Evolutionary conservation across 495 filamentous ascomycete genomes (phyloP).

Genomic region (Talaromyces ruber): DNA sequence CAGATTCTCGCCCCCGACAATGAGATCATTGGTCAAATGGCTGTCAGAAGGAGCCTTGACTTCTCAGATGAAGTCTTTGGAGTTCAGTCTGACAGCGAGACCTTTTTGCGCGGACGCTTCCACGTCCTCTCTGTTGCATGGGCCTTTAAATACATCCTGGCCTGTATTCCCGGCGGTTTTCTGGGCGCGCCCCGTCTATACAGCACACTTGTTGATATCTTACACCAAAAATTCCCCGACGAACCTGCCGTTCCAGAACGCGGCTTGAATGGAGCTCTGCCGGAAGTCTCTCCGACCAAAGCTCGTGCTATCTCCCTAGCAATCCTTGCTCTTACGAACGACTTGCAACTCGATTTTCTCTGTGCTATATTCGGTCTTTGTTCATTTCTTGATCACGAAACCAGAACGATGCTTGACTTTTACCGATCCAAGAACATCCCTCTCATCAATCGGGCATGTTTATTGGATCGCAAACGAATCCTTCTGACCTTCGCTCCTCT

Average conservation of each 20-base stretch:
- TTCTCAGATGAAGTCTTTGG: conserved; percentile 17
- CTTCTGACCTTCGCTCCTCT: conserved; percentile 26
- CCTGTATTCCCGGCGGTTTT: conserved; percentile 65
- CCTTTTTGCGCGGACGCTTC: conserved; percentile 30
- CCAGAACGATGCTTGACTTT: conserved; percentile 11
- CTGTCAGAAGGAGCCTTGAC: conserved; percentile 21
- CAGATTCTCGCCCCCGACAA: conserved; percentile 27
- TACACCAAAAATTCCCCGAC: conserved; percentile 42
- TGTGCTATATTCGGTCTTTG: conserved; percentile 34
- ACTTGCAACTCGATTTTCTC: conserved; percentile 32
- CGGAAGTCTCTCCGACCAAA: conserved; percentile 11
- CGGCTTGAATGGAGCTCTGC: conserved; percentile 10
- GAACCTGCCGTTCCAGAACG: conserved; percentile 7
- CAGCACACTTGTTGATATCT: conserved; percentile 54
- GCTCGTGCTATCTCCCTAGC: conserved; percentile 26
- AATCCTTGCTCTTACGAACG: conserved; percentile 26
- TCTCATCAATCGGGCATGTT: conserved; percentile 9
- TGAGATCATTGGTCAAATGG: conserved; percentile 24
- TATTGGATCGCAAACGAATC: conserved; percentile 19
- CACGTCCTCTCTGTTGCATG: conserved; percentile 63
- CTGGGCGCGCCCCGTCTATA: conserved; percentile 62
- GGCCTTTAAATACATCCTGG: conserved; percentile 61
- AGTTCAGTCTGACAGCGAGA: conserved; percentile 37
- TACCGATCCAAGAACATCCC: conserved; percentile 11
- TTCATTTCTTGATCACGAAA: conserved; percentile 18